Conservation (phyloP, 148 eudicot genomes). For the Rhododendron kiyosumense region DNA sequence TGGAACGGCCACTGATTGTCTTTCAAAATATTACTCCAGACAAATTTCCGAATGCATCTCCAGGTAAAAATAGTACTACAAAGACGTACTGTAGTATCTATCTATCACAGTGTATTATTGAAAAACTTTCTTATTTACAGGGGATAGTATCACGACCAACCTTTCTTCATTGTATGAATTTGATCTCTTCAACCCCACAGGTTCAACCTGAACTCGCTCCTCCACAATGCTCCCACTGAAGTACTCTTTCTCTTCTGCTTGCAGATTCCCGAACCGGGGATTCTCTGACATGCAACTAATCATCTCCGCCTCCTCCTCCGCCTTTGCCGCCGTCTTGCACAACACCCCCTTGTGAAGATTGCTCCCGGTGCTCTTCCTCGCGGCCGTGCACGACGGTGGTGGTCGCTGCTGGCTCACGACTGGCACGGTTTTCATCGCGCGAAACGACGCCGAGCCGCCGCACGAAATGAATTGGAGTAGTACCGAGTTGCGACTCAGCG, state of each 20-base stretch:
- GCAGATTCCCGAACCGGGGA: slow-evolving; percentile 76
- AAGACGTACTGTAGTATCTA: too few relatives aligned
- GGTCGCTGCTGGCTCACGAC: slow-evolving; percentile 28
- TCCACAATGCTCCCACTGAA: slow-evolving; percentile 90
- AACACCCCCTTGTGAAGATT: slow-evolving; percentile 34
- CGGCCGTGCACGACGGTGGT: background rate
- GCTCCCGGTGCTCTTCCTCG: slow-evolving; percentile 25
- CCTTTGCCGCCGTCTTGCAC: slow-evolving; percentile 25
- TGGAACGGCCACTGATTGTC: too few relatives aligned
- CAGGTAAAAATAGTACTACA: too few relatives aligned
- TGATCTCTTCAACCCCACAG: slow-evolving; percentile 48
- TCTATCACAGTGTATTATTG: too few relatives aligned
- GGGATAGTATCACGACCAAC: slow-evolving; percentile 19
- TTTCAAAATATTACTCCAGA: too few relatives aligned
- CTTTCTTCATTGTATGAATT: slow-evolving; percentile 80
- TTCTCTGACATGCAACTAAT: slow-evolving; percentile 83
- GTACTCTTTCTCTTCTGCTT: slow-evolving; percentile 80
- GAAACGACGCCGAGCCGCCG: slow-evolving; percentile 53
- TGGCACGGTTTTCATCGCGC: slow-evolving; percentile 31
- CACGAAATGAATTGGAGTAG: slow-evolving; percentile 75
- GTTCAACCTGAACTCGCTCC: slow-evolving; percentile 19
- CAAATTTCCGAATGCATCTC: too few relatives aligned
- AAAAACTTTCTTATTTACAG: too few relatives aligned
- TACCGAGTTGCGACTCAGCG: slow-evolving; percentile 41
- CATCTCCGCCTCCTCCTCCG: slow-evolving; percentile 42